Evolutionary conservation across 768 basidiomycete species (phyloP).

Genomic region (Boletus reticuloceps): DNA sequence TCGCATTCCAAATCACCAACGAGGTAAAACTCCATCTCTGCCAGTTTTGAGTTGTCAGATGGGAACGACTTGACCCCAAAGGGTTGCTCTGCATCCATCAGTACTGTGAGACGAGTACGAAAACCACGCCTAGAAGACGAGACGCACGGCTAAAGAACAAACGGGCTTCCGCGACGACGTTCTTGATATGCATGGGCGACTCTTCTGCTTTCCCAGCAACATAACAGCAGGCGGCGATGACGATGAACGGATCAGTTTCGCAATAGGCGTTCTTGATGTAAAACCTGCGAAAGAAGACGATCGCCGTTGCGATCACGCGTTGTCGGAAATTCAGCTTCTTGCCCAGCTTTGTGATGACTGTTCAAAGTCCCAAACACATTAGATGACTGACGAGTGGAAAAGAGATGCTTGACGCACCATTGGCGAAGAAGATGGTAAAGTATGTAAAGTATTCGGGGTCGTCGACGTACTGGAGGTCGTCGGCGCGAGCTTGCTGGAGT

Average conservation of each 20-base stretch:
- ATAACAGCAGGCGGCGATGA: constrained; percentile 91
- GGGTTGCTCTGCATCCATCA: constrained; percentile 47
- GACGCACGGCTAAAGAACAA: constrained; percentile 67
- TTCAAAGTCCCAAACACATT: neutral
- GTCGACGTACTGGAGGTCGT: constrained; percentile 78
- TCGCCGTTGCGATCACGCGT: constrained; percentile 90
- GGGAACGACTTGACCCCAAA: constrained; percentile 80
- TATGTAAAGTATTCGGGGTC: constrained; percentile 77
- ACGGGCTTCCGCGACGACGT: constrained; percentile 80
- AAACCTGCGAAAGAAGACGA: constrained; percentile 94
- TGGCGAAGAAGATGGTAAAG: constrained; percentile 85
- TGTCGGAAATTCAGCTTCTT: constrained; percentile 83
- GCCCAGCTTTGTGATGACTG: constrained; percentile 85
- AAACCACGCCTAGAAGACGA: neutral
- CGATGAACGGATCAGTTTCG: constrained; percentile 93
- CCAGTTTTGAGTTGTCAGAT: constrained; percentile 85
- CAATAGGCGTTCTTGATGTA: constrained; percentile 95
- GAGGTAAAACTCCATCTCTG: constrained; percentile 99
- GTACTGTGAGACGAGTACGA: neutral
- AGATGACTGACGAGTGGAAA: neutral
- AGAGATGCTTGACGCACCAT: constrained; percentile 44
- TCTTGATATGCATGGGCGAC: constrained; percentile 92
- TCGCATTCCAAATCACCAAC: constrained; percentile 97
- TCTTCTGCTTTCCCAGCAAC: constrained; percentile 98
- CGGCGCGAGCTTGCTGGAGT: constrained; percentile 66